phyloP scores from a whole-genome alignment of 208 protist genomes.

The Leishmania major region DNA sequence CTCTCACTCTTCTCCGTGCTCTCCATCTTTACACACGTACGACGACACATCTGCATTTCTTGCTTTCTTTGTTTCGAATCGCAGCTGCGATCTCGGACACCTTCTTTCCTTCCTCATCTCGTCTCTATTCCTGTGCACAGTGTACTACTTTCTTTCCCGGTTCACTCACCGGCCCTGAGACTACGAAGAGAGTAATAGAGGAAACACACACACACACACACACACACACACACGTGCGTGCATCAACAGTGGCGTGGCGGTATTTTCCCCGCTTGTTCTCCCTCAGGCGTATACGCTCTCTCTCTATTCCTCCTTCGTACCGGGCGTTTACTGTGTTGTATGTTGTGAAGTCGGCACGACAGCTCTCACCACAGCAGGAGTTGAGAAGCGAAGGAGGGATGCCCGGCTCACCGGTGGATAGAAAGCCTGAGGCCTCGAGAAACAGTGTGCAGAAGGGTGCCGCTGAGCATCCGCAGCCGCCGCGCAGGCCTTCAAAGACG shows the following conservation, averaged over 20 bases:
- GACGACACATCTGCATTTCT: background rate
- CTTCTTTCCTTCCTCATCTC: background rate
- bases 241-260: background rate
- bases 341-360: background rate
- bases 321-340: background rate
- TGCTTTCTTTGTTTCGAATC: background rate
- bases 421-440: background rate
- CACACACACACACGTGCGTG: background rate
- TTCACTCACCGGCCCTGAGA: background rate
- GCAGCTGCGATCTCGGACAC: background rate
- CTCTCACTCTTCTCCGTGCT: background rate
- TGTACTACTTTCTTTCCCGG: background rate
- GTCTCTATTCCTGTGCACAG: background rate
- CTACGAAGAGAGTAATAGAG: background rate
- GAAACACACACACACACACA: background rate
- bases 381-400: background rate
- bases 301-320: background rate
- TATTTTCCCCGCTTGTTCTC: background rate
- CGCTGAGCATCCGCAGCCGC: background rate
- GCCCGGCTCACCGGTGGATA: background rate
- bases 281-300: background rate
- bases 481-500: background rate
- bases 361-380: background rate
- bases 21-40: background rate
- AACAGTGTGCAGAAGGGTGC: background rate